These are phyloP conservation scores for Achaetomium macrosporum DNA, from an alignment of 2,329 filamentous ascomycete species.

Conservation along the genomic window DNA sequence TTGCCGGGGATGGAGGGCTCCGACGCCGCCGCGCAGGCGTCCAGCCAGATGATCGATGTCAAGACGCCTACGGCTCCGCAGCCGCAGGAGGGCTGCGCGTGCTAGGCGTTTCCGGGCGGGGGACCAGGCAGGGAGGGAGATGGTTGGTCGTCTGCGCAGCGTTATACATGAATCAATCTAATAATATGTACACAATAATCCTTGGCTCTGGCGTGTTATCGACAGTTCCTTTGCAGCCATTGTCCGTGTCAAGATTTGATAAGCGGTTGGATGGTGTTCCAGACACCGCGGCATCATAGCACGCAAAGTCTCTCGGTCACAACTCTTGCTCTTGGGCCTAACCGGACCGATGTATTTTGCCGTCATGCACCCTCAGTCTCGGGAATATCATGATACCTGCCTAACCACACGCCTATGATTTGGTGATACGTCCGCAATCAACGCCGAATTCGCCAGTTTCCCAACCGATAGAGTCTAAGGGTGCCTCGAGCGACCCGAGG, in stretches of 20 bases:
- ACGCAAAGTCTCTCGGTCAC: too few relatives aligned
- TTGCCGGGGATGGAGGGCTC: conserved; percentile 95
- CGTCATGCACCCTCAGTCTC: too few relatives aligned
- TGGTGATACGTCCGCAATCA: conserved; percentile 11
- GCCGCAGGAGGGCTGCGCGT: conserved; percentile 68
- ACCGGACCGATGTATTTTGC: conserved; percentile 2
- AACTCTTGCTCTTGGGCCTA: background rate
- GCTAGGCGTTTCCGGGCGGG: conserved; percentile 35
- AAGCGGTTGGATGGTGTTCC: too few relatives aligned
- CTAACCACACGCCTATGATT: conserved; percentile 7
- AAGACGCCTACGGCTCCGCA: conserved; percentile 64
- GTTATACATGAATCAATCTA: conserved; percentile 19
- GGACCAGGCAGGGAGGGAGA: conserved; percentile 11
- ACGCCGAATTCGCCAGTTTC: conserved; percentile 20
- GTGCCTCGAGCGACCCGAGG: background rate
- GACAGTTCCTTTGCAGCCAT: too few relatives aligned
- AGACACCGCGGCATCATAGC: too few relatives aligned
- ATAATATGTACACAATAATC: conserved; percentile 19
- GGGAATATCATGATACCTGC: conserved; percentile 1
- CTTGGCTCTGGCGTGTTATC: background rate
- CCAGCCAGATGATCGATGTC: conserved; percentile 86
- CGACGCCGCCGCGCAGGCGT: conserved; percentile 65
- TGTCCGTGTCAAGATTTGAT: too few relatives aligned
- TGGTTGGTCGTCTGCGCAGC: conserved; percentile 18
- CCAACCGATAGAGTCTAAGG: conserved; percentile 10